These are phyloP conservation scores for Amphicarpaea edgeworthii DNA, from an alignment of 306 rosid genomes.

Conservation along the genomic window DNA sequence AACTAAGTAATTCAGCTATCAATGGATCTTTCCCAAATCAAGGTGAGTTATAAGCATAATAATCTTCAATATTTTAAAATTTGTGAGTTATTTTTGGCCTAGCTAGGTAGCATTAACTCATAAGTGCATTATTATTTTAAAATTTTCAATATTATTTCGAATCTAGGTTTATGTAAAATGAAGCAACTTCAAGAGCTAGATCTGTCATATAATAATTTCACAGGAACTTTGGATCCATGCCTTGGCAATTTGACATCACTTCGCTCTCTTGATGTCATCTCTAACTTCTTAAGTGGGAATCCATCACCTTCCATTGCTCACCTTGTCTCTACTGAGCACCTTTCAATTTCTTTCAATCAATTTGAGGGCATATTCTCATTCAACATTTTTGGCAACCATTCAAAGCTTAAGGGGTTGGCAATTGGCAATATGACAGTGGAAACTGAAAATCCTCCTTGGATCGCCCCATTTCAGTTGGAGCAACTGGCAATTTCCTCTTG, in stretches of 20 bases:
- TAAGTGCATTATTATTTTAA: not conserved
- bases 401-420: not conserved
- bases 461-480: conserved; percentile 40
- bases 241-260: conserved; percentile 27
- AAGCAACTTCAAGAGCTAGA: too few relatives aligned
- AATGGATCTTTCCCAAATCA: not conserved
- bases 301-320: not conserved
- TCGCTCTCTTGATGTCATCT: not conserved
- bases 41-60: not conserved
- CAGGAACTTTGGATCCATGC: conserved; percentile 2
- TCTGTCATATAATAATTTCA: not conserved
- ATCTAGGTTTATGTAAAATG: conserved; percentile 15
- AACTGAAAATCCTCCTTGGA: conserved; percentile 32
- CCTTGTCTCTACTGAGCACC: not conserved
- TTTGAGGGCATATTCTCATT: conserved; percentile 42
- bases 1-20: not conserved
- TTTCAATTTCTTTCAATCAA: not conserved
- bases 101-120: not conserved
- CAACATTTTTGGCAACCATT: conserved; percentile 7
- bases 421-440: conserved; percentile 23
- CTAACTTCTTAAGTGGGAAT: conserved; percentile 11
- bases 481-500: not conserved
- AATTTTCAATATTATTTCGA: not conserved
- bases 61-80: not conserved
- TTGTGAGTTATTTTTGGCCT: too few relatives aligned